phyloP scores from a whole-genome alignment of 148 eudicot genomes.

The Simmondsia chinensis region DNA sequence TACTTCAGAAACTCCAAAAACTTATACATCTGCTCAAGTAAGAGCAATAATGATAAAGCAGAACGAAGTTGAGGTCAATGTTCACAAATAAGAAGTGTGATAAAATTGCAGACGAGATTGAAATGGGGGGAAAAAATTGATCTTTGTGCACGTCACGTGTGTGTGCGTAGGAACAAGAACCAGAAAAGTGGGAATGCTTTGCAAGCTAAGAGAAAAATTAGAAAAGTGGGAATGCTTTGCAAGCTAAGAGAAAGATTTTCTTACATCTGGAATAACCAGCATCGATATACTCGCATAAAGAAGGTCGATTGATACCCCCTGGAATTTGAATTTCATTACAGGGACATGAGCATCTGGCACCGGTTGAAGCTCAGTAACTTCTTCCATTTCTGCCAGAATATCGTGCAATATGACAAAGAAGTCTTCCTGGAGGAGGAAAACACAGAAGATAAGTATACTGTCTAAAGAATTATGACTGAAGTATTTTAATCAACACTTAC shows the following conservation, averaged over 20 bases:
- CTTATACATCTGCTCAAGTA: too few species aligned
- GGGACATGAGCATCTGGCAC: slow-evolving; percentile 56
- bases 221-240: background rate
- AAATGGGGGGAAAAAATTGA: too few species aligned
- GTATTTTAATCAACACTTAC: too few species aligned
- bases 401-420: slow-evolving; percentile 41
- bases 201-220: background rate
- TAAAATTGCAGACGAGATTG: too few species aligned
- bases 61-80: too few species aligned
- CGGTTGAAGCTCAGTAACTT: slow-evolving; percentile 40
- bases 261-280: slow-evolving; percentile 33
- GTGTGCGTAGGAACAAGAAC: too few species aligned
- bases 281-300: slow-evolving; percentile 41
- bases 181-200: too few species aligned
- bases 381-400: slow-evolving; percentile 37
- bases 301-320: slow-evolving; percentile 44
- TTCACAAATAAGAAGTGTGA: too few species aligned
- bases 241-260: slow-evolving; percentile 3
- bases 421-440: slow-evolving; percentile 21
- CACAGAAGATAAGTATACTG: background rate
- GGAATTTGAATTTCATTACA: slow-evolving; percentile 47
- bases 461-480: too few species aligned
- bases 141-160: too few species aligned
- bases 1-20: too few species aligned
- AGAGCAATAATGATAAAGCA: too few species aligned